These are phyloP conservation scores for Clathrospora elynae DNA, from an alignment of 2,329 filamentous ascomycete species.

Conservation along the genomic window DNA sequence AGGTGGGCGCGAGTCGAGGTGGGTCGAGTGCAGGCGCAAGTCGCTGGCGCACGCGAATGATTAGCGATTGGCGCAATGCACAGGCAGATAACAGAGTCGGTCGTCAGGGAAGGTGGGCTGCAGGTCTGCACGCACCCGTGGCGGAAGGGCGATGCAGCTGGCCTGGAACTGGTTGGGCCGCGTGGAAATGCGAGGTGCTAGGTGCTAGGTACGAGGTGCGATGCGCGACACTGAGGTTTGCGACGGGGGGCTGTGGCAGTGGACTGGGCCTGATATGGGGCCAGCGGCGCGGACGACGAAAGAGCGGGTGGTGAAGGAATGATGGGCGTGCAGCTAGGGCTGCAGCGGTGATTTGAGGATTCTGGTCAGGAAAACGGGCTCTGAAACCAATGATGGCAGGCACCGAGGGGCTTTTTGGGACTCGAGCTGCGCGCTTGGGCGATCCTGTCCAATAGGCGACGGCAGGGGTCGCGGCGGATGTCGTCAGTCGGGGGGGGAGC, in stretches of 20 bases:
- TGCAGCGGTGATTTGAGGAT: slow-evolving; percentile 21
- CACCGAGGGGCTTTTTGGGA: slow-evolving; percentile 32
- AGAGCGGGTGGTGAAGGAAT: slow-evolving; percentile 25
- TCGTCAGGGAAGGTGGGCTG: slow-evolving; percentile 9
- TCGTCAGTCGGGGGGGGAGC: slow-evolving; percentile 6
- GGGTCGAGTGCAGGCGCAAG: too few species aligned
- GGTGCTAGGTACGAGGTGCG: slow-evolving; percentile 7
- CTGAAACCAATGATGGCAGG: slow-evolving; percentile 37
- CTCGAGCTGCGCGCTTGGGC: slow-evolving; percentile 29
- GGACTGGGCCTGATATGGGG: slow-evolving; percentile 31
- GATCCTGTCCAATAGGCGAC: slow-evolving; percentile 25
- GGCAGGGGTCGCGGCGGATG: slow-evolving; percentile 18
- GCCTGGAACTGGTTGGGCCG: slow-evolving; percentile 11
- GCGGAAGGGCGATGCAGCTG: slow-evolving; percentile 24
- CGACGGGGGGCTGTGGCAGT: slow-evolving; percentile 11
- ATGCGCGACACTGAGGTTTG: slow-evolving; percentile 16
- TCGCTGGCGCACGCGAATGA: slow-evolving; percentile 23
- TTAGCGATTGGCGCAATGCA: slow-evolving; percentile 31
- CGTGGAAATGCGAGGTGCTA: slow-evolving; percentile 13
- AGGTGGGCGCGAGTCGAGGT: too few species aligned
- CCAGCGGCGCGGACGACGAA: slow-evolving; percentile 16
- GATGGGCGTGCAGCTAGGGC: slow-evolving; percentile 36
- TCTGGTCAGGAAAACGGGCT: slow-evolving; percentile 24
- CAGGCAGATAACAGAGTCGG: slow-evolving; percentile 21
- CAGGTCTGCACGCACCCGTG: slow-evolving; percentile 17